A percentile compares a stretch with the other conserved stretches of the same genome.
These are phyloP conservation scores for Pneumocystis murina DNA, from an alignment of 1,139 yeast genomes.

Conservation along the genomic window DNA sequence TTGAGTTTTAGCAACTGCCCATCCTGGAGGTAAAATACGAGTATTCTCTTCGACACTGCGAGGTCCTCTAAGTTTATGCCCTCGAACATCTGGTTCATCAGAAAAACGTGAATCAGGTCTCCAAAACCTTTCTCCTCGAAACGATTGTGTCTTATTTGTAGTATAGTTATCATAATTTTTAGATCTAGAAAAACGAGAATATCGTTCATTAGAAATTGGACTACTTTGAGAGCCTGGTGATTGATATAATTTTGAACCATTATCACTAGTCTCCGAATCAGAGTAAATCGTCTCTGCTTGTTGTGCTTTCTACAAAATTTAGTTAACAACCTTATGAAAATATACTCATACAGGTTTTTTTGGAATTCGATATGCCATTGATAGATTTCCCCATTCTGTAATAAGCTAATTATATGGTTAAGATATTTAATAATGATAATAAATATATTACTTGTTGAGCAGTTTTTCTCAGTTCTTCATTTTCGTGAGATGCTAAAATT, in stretches of 20 bases:
- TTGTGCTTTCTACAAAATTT: background rate
- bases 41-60: background rate
- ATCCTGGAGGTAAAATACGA: constrained; percentile 24
- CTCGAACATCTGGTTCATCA: background rate
- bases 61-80: background rate
- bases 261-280: background rate
- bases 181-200: background rate
- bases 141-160: constrained; percentile 1
- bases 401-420: constrained; percentile 28
- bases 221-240: background rate
- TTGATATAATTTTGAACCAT: constrained; percentile 6
- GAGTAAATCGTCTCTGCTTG: background rate
- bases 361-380: constrained; percentile 76
- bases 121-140: constrained; percentile 3
- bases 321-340: background rate
- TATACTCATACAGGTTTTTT: constrained; percentile 25
- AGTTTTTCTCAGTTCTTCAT: constrained; percentile 14
- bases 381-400: constrained; percentile 56
- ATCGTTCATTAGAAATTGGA: background rate
- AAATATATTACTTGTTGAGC: constrained; percentile 24
- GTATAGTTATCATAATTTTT: background rate
- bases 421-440: constrained; percentile 24
- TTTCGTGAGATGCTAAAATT: constrained; percentile 28
- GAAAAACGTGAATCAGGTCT: background rate
- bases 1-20: constrained; percentile 24